A percentile compares a stretch with the other conserved stretches of the same genome.
Evolutionary conservation across 2,329 filamentous ascomycete genomes (phyloP).

Genomic region (Fusarium burgessii): DNA sequence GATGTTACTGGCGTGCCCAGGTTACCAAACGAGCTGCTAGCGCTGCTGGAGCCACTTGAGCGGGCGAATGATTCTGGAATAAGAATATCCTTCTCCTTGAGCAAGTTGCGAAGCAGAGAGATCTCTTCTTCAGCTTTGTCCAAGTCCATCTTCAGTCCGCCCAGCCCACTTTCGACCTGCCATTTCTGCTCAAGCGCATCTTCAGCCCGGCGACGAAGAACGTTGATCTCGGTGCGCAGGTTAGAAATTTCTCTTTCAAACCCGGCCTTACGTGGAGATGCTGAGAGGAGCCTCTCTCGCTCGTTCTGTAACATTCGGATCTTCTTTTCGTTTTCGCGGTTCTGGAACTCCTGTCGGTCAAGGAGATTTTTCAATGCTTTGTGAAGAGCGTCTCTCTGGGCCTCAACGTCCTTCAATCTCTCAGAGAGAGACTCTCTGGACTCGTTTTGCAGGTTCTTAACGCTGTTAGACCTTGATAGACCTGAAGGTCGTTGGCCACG

Average conservation of each 20-base stretch:
- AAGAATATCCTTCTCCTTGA: slow-evolving; percentile 85
- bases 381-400: slow-evolving; percentile 93
- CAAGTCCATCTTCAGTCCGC: slow-evolving; percentile 93
- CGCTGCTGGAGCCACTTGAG: slow-evolving; percentile 51
- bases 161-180: slow-evolving; percentile 91
- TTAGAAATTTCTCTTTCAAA: slow-evolving; percentile 87
- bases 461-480: slow-evolving; percentile 71
- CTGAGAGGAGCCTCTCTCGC: slow-evolving; percentile 76
- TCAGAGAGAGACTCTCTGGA: slow-evolving; percentile 79
- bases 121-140: slow-evolving; percentile 97
- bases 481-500: slow-evolving; percentile 54
- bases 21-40: slow-evolving; percentile 48
- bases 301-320: slow-evolving; percentile 82
- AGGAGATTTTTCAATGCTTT: slow-evolving; percentile 86
- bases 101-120: slow-evolving; percentile 78
- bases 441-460: slow-evolving; percentile 64
- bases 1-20: slow-evolving; percentile 68
- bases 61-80: slow-evolving; percentile 71
- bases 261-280: slow-evolving; percentile 78
- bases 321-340: slow-evolving; percentile 84
- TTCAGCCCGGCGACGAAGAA: slow-evolving; percentile 86
- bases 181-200: slow-evolving; percentile 96
- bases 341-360: slow-evolving; percentile 86
- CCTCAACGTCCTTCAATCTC: slow-evolving; percentile 89
- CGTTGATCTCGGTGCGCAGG: slow-evolving; percentile 85